Evolutionary conservation across 176 grass and related monocot genomes (phyloP), one percentile per base, ranked within the genome.

Genomic region (sorghum (Sorghum bicolor)): DNA sequence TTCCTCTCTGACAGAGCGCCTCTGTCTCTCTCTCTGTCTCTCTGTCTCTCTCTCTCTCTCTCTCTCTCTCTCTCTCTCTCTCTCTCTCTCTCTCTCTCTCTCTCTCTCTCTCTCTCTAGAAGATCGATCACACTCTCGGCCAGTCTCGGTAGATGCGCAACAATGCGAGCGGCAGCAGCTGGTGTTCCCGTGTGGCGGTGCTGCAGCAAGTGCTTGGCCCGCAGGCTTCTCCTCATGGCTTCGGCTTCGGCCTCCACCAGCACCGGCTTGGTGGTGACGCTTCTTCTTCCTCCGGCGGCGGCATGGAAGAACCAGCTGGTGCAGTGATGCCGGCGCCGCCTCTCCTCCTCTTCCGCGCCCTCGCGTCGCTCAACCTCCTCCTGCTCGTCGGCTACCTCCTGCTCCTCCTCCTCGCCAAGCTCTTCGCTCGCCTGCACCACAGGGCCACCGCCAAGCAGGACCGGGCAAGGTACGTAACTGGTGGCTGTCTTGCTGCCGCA

Each of bases 381-480:
- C 87, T 99, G 8, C 81, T 94, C 82, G 0, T 90, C 89, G 29
- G 24, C 77, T 90, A 96, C 87, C 80, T 99, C 76, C 19, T 84
- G 9, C 70, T 67, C 41, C 72, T 96, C 87, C 87, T 94, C 94
- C 74, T 96, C 80, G 82, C 60, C 83, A 99, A 96, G 83, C 22
- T 99, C 74, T 83, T 94, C 84, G 66, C 28, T 0, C 62, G 72
- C 75, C 83, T 95, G 0, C 63, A 80, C 73, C 13, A 8, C 70
- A 64, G 75, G 72, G 73, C 82, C 34, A 75, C 74, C 44, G 29
- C 65, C 55, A 37, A 75, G n/a, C n/a, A n/a, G 2, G n/a, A 62
- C 13, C 57, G 13, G 8, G 55, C 72, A 38, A 81, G 86, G 94
- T n/a, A n/a, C n/a, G n/a, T 92, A 70, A 41, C 16, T 12, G 0